Evolutionary conservation across 192 early-diverging fungal species (phyloP).

Genomic region (Backusella parvicylindrica): DNA sequence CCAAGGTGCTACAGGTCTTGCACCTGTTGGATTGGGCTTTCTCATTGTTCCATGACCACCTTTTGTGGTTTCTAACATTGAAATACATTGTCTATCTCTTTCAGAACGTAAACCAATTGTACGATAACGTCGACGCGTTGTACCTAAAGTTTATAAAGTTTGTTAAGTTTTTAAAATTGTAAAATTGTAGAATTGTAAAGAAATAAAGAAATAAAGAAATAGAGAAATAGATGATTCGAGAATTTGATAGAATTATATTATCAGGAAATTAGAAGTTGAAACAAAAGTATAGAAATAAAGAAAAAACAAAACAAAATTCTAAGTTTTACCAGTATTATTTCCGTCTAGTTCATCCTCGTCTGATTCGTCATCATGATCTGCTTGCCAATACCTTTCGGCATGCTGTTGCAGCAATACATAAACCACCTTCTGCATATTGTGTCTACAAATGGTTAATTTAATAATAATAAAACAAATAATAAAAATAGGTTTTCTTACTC

Average conservation of each 20-base stretch:
- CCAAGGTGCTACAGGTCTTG: conserved; percentile 16
- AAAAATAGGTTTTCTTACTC: conserved; percentile 7
- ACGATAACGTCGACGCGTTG: conserved; percentile 14
- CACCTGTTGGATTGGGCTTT: neutral
- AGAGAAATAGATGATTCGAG: neutral
- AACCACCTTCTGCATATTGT: conserved; percentile 39
- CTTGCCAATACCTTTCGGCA: conserved; percentile 35
- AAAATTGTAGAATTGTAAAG: neutral
- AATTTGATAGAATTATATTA: too few relatives aligned
- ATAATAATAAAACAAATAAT: neutral
- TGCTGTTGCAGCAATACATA: conserved; percentile 36
- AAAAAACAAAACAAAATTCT: neutral
- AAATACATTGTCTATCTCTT: conserved; percentile 17
- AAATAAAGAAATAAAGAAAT: neutral
- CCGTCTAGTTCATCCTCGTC: conserved; percentile 14
- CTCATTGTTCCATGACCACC: neutral
- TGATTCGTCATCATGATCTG: conserved; percentile 28
- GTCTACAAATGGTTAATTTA: conserved; percentile 6
- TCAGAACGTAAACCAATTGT: conserved; percentile 21
- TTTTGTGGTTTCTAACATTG: conserved; percentile 18
- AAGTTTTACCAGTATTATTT: neutral
- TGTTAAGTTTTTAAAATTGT: too few relatives aligned
- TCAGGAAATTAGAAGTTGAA: too few relatives aligned
- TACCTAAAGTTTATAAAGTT: neutral
- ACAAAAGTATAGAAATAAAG: too few relatives aligned